These are phyloP conservation scores for Verticillium albo-atrum DNA, from an alignment of 2,329 filamentous ascomycete genomes.

Conservation along the genomic window DNA sequence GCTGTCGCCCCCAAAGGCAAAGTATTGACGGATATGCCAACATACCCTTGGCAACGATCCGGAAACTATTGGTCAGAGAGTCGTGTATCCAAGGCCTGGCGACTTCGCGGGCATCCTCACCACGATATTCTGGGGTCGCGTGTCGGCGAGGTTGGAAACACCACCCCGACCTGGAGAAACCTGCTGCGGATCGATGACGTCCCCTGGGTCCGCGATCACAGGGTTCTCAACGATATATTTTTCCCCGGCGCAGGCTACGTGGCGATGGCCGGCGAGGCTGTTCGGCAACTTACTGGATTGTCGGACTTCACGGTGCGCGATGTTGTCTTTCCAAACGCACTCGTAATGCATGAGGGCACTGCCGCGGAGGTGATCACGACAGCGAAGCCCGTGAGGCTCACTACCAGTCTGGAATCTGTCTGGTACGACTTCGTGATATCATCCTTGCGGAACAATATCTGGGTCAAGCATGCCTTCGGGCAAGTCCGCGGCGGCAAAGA, in stretches of 20 bases:
- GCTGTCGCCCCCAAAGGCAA: too few species aligned
- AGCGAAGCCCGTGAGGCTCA: too few species aligned
- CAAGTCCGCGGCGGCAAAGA: too few species aligned
- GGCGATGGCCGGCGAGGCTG: conserved; percentile 32
- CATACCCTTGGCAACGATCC: conserved; percentile 24
- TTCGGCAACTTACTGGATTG: conserved; percentile 21
- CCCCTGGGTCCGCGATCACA: conserved; percentile 45
- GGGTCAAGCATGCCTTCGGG: too few species aligned
- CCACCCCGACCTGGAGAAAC: conserved; percentile 32
- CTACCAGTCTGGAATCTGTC: too few species aligned
- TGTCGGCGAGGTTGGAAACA: conserved; percentile 24
- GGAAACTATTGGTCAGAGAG: conserved; percentile 27
- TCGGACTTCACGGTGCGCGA: too few species aligned
- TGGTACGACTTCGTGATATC: too few species aligned
- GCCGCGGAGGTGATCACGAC: conserved; percentile 24
- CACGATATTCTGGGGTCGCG: conserved; percentile 28
- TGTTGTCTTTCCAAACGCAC: conserved; percentile 26
- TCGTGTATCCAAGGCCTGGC: conserved; percentile 20
- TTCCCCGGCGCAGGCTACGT: conserved; percentile 39
- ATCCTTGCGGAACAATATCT: too few species aligned
- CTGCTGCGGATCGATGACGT: conserved; percentile 26
- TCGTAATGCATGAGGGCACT: conserved; percentile 26
- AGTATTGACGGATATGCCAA: conserved; percentile 15
- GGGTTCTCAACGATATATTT: conserved; percentile 40
- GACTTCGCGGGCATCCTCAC: conserved; percentile 21